phyloP scores from a whole-genome alignment of 2,329 filamentous ascomycete genomes.

The Orbilia quercus region DNA sequence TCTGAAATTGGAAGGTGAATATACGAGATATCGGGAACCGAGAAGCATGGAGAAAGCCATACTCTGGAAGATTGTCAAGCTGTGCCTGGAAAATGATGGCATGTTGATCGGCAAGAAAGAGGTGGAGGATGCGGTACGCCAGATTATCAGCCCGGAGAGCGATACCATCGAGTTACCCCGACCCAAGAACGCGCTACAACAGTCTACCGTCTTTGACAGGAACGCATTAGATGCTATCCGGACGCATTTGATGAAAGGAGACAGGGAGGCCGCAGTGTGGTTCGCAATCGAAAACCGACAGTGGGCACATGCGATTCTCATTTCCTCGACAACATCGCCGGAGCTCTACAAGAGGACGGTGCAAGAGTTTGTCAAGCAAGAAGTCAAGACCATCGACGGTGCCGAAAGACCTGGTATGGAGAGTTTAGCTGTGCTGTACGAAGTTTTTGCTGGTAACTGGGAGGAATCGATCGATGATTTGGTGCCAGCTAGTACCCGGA shows the following conservation, averaged over 20 bases:
- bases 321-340: constrained; percentile 80
- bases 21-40: constrained; percentile 64
- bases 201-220: constrained; percentile 68
- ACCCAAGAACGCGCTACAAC: constrained; percentile 57
- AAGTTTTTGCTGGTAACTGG: constrained; percentile 90
- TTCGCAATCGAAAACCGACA: constrained; percentile 89
- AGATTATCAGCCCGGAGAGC: constrained; percentile 75
- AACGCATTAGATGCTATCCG: constrained; percentile 78
- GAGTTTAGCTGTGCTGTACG: constrained; percentile 89
- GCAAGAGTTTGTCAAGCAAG: constrained; percentile 93
- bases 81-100: constrained; percentile 89
- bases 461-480: constrained; percentile 96
- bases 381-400: constrained; percentile 80
- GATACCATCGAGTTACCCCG: constrained; percentile 59
- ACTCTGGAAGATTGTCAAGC: constrained; percentile 84
- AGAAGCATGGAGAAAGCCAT: constrained; percentile 75
- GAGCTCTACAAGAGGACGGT: constrained; percentile 92
- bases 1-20: constrained; percentile 55
- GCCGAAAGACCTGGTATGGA: constrained; percentile 72
- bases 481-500: constrained; percentile 89
- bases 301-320: constrained; percentile 95
- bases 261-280: constrained; percentile 93
- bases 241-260: constrained; percentile 78
- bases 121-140: constrained; percentile 79
- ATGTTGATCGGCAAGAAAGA: constrained; percentile 76